Base-by-base conservation (phyloP, 331 rosid genomes). In the Cydonia oblonga region DNA sequence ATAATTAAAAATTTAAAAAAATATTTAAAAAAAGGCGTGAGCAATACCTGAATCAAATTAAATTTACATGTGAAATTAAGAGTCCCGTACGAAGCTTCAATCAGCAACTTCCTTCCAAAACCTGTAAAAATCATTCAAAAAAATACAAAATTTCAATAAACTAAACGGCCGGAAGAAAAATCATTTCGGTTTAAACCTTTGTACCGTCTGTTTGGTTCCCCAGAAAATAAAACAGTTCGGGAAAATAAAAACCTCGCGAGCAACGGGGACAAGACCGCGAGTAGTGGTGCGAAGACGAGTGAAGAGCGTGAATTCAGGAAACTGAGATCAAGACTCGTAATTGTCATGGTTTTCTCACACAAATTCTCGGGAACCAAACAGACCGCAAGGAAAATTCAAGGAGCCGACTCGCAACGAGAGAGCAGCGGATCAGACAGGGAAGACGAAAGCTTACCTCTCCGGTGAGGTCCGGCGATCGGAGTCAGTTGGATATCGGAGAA, bases 361-460 rank as follows among this genome's bases (percentile, higher is more conserved):
- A 22, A 65, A 59, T 69, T 25, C 76, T 60, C 78, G 12, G 60
- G 60, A 26, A 64, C 72, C 76, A 40, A 68, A 79, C 76, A 18
- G 60, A 68, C 29, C 46, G 64, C 49, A 59, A 5, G 22, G 25
- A 24, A 74, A 57, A 75, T 20, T 67, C 18, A 9, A 14, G 44
- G 2, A 2, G 29, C 20, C 52, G 71, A 74, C 69, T 44, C 74
- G 44, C 16, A 42, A 65, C 67, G 78, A 74, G 75, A 56, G 57
- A 71, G 23, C 52, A 56, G 77, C 71, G 53, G 87, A 86, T 84
- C 87, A 75, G 61, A 72, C 1, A 40, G 15, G 6, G 29, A 24
- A 22, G 42, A 13, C 58, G 51, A 73, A 10, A 72, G 23, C 68
- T 61, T 40, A 83, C 85, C 82, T 75, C n/a, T 28, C 56, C 66